Percentiles rank a stretch among this genome's conserved stretches.
Evolutionary conservation across 2,329 filamentous ascomycete species (phyloP).

Genomic region (Aspergillus versicolor): DNA sequence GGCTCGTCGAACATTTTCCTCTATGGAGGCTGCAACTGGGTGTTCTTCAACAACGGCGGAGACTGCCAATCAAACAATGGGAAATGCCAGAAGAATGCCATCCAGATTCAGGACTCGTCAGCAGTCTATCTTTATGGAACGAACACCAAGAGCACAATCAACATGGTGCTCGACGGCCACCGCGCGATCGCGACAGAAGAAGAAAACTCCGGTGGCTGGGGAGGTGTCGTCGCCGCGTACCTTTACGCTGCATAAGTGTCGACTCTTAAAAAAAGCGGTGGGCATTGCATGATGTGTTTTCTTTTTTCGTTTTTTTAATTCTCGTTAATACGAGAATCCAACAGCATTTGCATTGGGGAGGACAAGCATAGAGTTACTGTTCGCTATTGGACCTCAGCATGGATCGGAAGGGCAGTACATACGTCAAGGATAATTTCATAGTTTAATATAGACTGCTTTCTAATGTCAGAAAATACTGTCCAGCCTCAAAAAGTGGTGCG

Average conservation of each 20-base stretch:
- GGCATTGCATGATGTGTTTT: background rate
- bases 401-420: background rate
- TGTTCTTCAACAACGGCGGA: conserved; percentile 39
- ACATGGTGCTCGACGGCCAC: conserved; percentile 29
- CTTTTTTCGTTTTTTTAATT: background rate
- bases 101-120: conserved; percentile 26
- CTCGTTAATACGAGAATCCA: background rate
- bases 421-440: background rate
- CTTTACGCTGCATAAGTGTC: conserved; percentile 23
- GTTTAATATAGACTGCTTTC: background rate
- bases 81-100: conserved; percentile 39
- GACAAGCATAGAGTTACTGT: background rate
- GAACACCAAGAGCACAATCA: conserved; percentile 29
- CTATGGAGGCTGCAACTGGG: conserved; percentile 42
- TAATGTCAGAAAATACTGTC: background rate
- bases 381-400: background rate
- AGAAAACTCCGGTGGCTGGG: conserved; percentile 36
- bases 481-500: background rate
- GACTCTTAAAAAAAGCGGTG: conserved; percentile 1
- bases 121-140: conserved; percentile 30
- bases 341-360: background rate
- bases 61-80: conserved; percentile 33
- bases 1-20: conserved; percentile 33
- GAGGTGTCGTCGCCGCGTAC: conserved; percentile 35
- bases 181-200: conserved; percentile 24